Evolutionary conservation across 345 rosid genomes (phyloP).

Genomic region (Toxicodendron radicans): DNA sequence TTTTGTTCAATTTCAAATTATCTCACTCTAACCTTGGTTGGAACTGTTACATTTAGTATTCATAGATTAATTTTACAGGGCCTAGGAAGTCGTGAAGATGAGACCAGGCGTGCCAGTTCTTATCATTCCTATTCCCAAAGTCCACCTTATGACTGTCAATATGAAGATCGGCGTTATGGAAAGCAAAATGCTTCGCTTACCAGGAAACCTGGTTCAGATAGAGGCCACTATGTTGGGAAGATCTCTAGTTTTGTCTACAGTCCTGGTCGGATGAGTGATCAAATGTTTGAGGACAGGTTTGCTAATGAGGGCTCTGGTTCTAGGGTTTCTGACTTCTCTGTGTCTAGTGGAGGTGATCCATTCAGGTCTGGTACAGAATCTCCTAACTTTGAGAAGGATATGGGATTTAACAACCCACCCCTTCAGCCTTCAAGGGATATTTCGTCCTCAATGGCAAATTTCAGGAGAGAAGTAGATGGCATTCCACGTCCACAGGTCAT

Average conservation of each 20-base stretch:
- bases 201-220: conserved; percentile 93
- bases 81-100: conserved; percentile 53
- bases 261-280: conserved; percentile 71
- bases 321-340: conserved; percentile 79
- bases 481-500: conserved; percentile 57
- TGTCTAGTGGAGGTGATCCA: conserved; percentile 78
- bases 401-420: conserved; percentile 60
- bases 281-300: conserved; percentile 69
- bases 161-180: conserved; percentile 87
- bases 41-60: conserved; percentile 20
- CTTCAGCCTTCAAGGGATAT: conserved; percentile 45
- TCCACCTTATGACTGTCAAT: conserved; percentile 97
- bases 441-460: conserved; percentile 44
- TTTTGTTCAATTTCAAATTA: conserved; percentile 14
- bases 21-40: conserved; percentile 20
- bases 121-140: conserved; percentile 98
- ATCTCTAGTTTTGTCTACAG: conserved; percentile 72
- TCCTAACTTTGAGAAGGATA: conserved; percentile 67
- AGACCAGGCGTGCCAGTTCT: conserved; percentile 85
- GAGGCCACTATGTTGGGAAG: conserved; percentile 58
- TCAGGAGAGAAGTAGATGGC: conserved; percentile 42
- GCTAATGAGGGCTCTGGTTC: conserved; percentile 83
- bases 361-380: conserved; percentile 63
- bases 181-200: conserved; percentile 61
- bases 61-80: conserved; percentile 53